Base-by-base conservation (phyloP, 108 stramenopile species). In the Parmales sp. region DNA sequence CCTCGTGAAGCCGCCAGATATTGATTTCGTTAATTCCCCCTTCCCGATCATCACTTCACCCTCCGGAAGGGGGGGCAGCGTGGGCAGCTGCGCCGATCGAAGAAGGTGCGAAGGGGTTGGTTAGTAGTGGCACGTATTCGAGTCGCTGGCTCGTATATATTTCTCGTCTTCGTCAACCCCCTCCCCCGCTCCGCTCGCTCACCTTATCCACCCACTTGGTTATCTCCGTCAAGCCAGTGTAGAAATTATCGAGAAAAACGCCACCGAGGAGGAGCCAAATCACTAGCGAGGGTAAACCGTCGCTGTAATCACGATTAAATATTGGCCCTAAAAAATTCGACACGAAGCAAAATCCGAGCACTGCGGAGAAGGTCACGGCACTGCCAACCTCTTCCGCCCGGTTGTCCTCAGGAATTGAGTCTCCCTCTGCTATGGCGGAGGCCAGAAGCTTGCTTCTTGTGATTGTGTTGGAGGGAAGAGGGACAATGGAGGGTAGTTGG, bases 1-100 rank as follows among this genome's bases (percentile, higher is more conserved):
- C 28, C 96, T 76, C 65, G 76, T 86, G 43, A 97, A 74, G 2
- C 96, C 96, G 18, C 85, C 83, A 20, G 87, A 75, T 29, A 93
- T 79, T 28, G 74, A 78, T 34, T 88, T 87, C 0, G 90, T 86
- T 20, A 80, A 28, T 64, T 70, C 41, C 38, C 93, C 94, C n/a
- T 87, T 81, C 1, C 90, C 89, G 39, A 91, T 67, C 2, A 90
- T 68, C 2, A 74, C 68, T 28, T 78, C 80, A 68, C 87, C 83
- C 28, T 81, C 72, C n/a, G 89, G 86, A 13, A 84, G 31, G 64
- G 11, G 66, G 54, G 38, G 69, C 48, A 38, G 51, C 44, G 37
- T 67, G 9, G 81, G 75, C 25, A 80, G 38, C 44, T 83, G 76
- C n/a, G n/a, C n/a, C n/a, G n/a, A n/a, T n/a, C n/a, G n/a, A n/a